Conservation (phyloP, 192 early-diverging fungal species). For the Helicostylum pulchrum region DNA sequence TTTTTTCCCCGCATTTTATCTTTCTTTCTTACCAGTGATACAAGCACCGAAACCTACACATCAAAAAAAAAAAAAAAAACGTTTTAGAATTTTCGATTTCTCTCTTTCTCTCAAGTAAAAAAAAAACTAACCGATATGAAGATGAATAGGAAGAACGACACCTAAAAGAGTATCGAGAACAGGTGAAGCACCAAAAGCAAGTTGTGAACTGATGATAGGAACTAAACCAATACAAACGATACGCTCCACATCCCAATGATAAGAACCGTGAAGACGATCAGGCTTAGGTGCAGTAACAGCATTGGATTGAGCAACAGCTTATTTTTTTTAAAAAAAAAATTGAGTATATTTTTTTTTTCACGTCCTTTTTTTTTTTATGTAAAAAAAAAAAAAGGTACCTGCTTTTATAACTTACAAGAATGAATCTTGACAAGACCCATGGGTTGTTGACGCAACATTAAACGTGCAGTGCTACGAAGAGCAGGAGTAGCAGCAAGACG, state of each 20-base stretch:
- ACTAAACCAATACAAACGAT: conserved; percentile 69
- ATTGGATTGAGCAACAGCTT: conserved; percentile 8
- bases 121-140: conserved; percentile 79
- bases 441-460: conserved; percentile 25
- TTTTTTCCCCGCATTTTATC: conserved; percentile 13
- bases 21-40: conserved; percentile 29
- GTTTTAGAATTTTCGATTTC: background rate
- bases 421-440: conserved; percentile 36
- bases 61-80: conserved; percentile 9
- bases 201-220: conserved; percentile 75
- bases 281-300: conserved; percentile 47
- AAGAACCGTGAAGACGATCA: conserved; percentile 79
- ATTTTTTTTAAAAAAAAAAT: no score
- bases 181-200: conserved; percentile 78
- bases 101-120: conserved; percentile 36
- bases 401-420: conserved; percentile 20
- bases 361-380: no score
- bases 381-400: no score
- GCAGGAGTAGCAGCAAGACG: conserved; percentile 29
- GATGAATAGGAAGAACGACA: conserved; percentile 87
- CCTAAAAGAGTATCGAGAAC: conserved; percentile 88
- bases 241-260: conserved; percentile 97
- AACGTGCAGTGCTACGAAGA: conserved; percentile 22
- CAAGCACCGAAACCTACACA: conserved; percentile 33
- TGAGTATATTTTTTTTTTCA: no score